Evolutionary conservation across 805 yeast species (phyloP).

Genomic region (Priceomyces medius): DNA sequence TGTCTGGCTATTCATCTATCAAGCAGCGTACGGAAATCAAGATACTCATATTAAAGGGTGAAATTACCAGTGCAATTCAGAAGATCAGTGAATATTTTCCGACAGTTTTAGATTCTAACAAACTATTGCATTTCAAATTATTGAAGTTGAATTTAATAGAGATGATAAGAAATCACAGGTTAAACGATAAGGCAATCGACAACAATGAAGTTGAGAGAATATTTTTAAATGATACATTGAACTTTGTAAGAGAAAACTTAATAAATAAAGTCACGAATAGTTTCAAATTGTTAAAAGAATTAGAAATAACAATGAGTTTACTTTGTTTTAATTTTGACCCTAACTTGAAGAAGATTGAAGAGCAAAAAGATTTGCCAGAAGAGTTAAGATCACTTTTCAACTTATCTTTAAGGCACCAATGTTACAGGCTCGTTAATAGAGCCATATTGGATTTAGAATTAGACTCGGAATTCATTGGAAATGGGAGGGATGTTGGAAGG

Average conservation of each 20-base stretch:
- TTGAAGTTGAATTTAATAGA: conserved; percentile 75
- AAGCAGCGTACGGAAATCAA: conserved; percentile 54
- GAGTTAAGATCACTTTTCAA: conserved; percentile 58
- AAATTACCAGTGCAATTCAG: conserved; percentile 57
- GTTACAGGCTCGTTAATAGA: conserved; percentile 70
- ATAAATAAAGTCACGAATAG: conserved; percentile 62
- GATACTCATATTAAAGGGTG: conserved; percentile 54
- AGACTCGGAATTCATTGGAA: conserved; percentile 9
- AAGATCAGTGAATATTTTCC: conserved; percentile 61
- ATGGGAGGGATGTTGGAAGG: conserved; percentile 3
- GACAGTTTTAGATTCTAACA: conserved; percentile 60
- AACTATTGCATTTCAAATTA: conserved; percentile 67
- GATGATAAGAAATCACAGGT: conserved; percentile 60
- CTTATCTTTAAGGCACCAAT: conserved; percentile 57
- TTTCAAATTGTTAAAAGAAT: conserved; percentile 59
- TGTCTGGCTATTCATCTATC: conserved; percentile 50
- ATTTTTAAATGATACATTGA: conserved; percentile 54
- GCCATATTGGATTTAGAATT: conserved; percentile 48
- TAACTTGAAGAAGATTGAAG: conserved; percentile 24
- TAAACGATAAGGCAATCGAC: conserved; percentile 10
- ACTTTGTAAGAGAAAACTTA: conserved; percentile 61
- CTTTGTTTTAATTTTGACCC: conserved; percentile 52
- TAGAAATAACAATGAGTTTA: conserved; percentile 83
- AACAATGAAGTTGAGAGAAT: conserved; percentile 36
- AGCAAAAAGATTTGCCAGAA: conserved; percentile 49